A percentile compares a stretch with the other conserved stretches of the same genome.
Conservation (phyloP, 495 filamentous ascomycete genomes). For the Penicillium psychrofluorescens region DNA sequence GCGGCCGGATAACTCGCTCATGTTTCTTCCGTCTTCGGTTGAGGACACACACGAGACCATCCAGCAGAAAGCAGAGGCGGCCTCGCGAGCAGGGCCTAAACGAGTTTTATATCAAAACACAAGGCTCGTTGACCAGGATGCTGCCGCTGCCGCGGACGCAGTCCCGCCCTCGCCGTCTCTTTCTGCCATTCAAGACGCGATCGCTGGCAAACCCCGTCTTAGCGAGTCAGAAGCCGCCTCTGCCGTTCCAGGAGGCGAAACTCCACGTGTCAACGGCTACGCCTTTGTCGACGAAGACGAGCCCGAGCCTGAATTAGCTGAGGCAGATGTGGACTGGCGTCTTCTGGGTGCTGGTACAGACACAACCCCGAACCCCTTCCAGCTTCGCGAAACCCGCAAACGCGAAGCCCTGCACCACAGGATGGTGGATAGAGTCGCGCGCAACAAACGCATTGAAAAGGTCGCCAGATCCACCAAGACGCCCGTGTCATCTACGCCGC, state of each 20-base stretch:
- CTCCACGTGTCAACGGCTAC: conserved; percentile 86
- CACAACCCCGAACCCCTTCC: conserved; percentile 70
- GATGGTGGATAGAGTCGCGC: conserved; percentile 81
- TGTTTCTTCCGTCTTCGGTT: conserved; percentile 69
- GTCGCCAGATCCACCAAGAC: conserved; percentile 42
- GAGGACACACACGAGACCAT: conserved; percentile 62
- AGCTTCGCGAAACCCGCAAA: conserved; percentile 64
- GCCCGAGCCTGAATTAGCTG: conserved; percentile 25
- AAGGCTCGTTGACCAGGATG: conserved; percentile 42
- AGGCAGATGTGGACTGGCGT: conserved; percentile 16
- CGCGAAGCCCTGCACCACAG: conserved; percentile 80
- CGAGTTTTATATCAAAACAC: conserved; percentile 80
- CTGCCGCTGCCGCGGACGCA: conserved; percentile 21
- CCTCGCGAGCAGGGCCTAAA: conserved; percentile 70
- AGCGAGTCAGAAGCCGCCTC: conserved; percentile 61
- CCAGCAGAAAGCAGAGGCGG: conserved; percentile 56
- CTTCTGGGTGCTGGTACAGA: conserved; percentile 50
- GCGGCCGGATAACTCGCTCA: conserved; percentile 71
- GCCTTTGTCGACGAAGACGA: conserved; percentile 86
- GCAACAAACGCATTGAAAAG: conserved; percentile 58
- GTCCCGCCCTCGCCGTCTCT: conserved; percentile 71
- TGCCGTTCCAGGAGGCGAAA: conserved; percentile 52
- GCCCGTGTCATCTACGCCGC: conserved; percentile 56
- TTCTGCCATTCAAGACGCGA: conserved; percentile 80
- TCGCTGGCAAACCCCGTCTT: conserved; percentile 62